Evolutionary conservation across 108 stramenopile genomes (phyloP).

Genomic region (Asterionellopsis glacialis): DNA sequence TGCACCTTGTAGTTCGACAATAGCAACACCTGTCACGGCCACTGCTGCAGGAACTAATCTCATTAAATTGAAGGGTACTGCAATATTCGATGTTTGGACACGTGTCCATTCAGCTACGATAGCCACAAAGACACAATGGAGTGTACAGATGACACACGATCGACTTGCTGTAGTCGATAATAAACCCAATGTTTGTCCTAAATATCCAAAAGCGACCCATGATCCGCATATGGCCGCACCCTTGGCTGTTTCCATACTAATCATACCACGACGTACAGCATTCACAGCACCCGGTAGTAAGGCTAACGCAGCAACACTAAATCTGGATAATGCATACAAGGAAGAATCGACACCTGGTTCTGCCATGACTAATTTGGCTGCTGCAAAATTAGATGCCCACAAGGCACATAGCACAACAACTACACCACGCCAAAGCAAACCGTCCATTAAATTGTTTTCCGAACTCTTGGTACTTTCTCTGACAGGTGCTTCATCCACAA

Average conservation of each 20-base stretch:
- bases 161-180: conserved; percentile 54
- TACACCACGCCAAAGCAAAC: conserved; percentile 55
- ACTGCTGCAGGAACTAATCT: conserved; percentile 49
- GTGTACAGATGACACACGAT: conserved; percentile 70
- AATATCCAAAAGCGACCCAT: conserved; percentile 71
- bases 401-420: conserved; percentile 59
- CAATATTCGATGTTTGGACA: conserved; percentile 22
- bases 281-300: conserved; percentile 27
- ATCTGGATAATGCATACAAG: conserved; percentile 52
- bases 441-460: conserved; percentile 7
- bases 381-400: conserved; percentile 74
- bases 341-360: conserved; percentile 66
- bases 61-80: conserved; percentile 38
- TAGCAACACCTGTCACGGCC: conserved; percentile 61
- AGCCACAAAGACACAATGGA: conserved; percentile 74
- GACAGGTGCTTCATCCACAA: no score
- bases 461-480: no score
- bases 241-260: conserved; percentile 49
- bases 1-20: conserved; percentile 61
- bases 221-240: conserved; percentile 52
- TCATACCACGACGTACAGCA: conserved; percentile 17
- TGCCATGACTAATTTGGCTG: conserved; percentile 49
- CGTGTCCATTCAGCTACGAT: conserved; percentile 53
- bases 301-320: conserved; percentile 49
- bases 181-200: conserved; percentile 60